Conservation (phyloP, 2,329 filamentous ascomycete genomes). For the Arthroderma sp. region DNA sequence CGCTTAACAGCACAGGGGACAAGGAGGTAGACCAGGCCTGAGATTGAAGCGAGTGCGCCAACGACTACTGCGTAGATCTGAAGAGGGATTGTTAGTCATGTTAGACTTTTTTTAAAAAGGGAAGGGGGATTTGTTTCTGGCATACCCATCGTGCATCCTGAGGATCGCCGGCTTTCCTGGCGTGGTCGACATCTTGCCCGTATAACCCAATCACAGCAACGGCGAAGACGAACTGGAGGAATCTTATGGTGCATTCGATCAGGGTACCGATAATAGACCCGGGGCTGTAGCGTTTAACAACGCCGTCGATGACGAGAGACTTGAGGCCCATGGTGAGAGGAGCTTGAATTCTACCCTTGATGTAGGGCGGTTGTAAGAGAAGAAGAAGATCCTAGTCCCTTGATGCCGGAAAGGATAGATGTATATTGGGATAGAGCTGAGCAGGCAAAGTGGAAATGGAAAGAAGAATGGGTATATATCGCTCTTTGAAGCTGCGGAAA, state of each 20-base stretch:
- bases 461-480: too few relatives aligned
- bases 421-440: too few relatives aligned
- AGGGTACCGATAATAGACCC: constrained; percentile 12
- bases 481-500: too few relatives aligned
- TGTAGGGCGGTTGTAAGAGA: too few relatives aligned
- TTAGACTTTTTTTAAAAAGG: background rate
- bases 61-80: constrained; percentile 61
- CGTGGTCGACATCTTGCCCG: constrained; percentile 50
- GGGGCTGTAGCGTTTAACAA: constrained; percentile 12
- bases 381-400: too few relatives aligned
- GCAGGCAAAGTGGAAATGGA: too few relatives aligned
- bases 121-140: constrained; percentile 4
- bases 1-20: constrained; percentile 39
- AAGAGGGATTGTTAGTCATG: constrained; percentile 1
- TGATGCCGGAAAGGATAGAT: too few relatives aligned
- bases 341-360: too few relatives aligned
- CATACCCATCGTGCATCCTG: constrained; percentile 58
- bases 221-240: constrained; percentile 63
- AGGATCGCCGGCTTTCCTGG: constrained; percentile 37
- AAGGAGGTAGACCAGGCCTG: constrained; percentile 51
- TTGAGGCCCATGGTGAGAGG: constrained; percentile 6
- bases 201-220: constrained; percentile 70
- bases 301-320: constrained; percentile 12
- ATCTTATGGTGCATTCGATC: constrained; percentile 42
- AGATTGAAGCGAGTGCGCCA: constrained; percentile 51